Conservation (phyloP, 2,329 filamentous ascomycete species). For the Xylariales sp. region DNA sequence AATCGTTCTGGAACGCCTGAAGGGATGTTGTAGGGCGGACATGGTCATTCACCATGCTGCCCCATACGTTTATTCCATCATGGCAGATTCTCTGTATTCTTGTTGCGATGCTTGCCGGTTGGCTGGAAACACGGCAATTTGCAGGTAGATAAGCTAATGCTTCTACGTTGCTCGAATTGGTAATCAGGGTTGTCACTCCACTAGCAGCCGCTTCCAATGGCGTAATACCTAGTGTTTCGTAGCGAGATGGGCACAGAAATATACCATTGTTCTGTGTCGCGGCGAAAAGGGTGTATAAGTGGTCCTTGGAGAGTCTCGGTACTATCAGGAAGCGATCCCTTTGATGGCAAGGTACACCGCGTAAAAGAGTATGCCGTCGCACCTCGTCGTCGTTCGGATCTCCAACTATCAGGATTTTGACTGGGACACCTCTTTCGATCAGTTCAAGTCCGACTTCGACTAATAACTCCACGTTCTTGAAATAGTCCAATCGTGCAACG, state of each 20-base stretch:
- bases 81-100: neutral
- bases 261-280: conserved; percentile 2
- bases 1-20: conserved; percentile 3
- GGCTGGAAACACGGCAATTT: neutral
- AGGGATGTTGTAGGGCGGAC: conserved; percentile 6
- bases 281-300: conserved; percentile 7
- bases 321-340: conserved; percentile 2
- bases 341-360: neutral
- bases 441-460: conserved; percentile 6
- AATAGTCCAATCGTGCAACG: conserved; percentile 9
- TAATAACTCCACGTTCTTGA: conserved; percentile 9
- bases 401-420: conserved; percentile 1
- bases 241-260: conserved; percentile 8
- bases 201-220: conserved; percentile 7
- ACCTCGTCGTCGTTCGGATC: conserved; percentile 2
- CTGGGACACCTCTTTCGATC: conserved; percentile 2
- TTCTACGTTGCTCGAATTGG: conserved; percentile 5
- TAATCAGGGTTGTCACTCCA: conserved; percentile 7
- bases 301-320: conserved; percentile 4
- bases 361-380: neutral
- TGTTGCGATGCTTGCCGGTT: neutral
- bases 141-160: conserved; percentile 2
- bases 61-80: conserved; percentile 5
- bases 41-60: conserved; percentile 3
- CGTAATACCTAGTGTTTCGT: conserved; percentile 8